Conservation (phyloP, 306 rosid genomes). For the Quercus glauca region DNA sequence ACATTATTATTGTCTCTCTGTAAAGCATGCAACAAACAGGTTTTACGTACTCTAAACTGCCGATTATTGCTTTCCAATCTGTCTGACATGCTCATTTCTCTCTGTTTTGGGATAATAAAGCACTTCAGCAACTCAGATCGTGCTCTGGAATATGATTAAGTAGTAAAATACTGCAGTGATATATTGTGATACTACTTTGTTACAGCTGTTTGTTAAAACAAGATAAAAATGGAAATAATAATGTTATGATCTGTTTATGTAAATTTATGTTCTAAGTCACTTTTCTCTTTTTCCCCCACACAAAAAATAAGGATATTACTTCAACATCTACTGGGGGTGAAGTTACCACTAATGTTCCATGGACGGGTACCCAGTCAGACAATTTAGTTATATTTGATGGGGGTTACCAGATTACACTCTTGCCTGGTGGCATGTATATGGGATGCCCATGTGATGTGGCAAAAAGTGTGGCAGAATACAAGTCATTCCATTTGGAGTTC, state of each 20-base stretch:
- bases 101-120: background rate
- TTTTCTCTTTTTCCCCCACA: background rate
- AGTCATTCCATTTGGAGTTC: slow-evolving; percentile 90
- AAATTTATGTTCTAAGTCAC: background rate
- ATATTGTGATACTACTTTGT: background rate
- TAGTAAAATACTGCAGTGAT: background rate
- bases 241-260: background rate
- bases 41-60: too few species aligned
- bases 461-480: slow-evolving; percentile 62
- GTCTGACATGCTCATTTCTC: background rate
- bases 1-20: too few species aligned
- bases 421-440: slow-evolving; percentile 97
- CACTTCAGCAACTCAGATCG: background rate
- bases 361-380: slow-evolving; percentile 71
- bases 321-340: slow-evolving; percentile 49
- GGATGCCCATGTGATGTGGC: slow-evolving; percentile 84
- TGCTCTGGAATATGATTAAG: background rate
- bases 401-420: slow-evolving; percentile 71
- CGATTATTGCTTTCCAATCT: too few species aligned
- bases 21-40: too few species aligned
- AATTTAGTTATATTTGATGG: slow-evolving; percentile 63
- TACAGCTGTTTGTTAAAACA: background rate
- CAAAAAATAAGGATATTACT: slow-evolving; percentile 55
- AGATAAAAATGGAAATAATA: background rate
- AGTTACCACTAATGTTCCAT: slow-evolving; percentile 69